Conservation (phyloP, 176 grass and related monocot species). For the Musa beccarii region DNA sequence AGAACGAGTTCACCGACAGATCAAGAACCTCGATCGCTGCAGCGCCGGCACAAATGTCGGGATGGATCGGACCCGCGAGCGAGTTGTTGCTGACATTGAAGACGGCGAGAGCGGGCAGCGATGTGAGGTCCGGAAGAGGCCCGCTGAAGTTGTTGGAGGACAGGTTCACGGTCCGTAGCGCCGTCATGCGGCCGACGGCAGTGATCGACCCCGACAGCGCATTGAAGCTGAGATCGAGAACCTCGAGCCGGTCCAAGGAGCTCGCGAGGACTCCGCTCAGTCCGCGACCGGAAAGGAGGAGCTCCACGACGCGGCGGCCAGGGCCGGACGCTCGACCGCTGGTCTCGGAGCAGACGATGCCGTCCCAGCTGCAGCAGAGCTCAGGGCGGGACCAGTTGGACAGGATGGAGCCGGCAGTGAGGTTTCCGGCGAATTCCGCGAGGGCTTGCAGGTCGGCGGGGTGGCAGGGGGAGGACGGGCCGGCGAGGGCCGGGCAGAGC, state of each 20-base stretch:
- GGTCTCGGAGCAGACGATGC: constrained; percentile 36
- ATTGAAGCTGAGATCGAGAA: constrained; percentile 72
- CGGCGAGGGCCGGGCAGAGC: background rate
- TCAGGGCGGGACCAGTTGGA: constrained; percentile 26
- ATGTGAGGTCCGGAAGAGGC: constrained; percentile 30
- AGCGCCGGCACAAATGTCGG: constrained; percentile 55
- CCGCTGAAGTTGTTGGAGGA: constrained; percentile 68
- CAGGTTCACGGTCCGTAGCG: constrained; percentile 37
- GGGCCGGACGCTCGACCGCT: background rate
- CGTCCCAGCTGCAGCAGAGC: constrained; percentile 57
- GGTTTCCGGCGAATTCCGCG: constrained; percentile 45
- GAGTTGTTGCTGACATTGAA: constrained; percentile 92
- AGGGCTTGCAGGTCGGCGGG: constrained; percentile 53
- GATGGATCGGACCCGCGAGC: constrained; percentile 32
- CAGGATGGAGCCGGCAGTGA: constrained; percentile 24
- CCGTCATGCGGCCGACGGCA: constrained; percentile 16
- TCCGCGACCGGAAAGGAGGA: constrained; percentile 30
- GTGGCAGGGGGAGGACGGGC: constrained; percentile 34
- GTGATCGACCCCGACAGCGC: constrained; percentile 32
- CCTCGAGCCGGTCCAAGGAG: constrained; percentile 21
- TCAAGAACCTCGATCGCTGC: constrained; percentile 38
- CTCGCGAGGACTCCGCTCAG: constrained; percentile 2
- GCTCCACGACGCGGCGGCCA: constrained; percentile 24
- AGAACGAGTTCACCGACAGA: constrained; percentile 57
- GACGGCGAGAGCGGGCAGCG: constrained; percentile 24